phyloP scores from a whole-genome alignment of 1,139 yeast species.

The Zygosaccharomyces sapae region DNA sequence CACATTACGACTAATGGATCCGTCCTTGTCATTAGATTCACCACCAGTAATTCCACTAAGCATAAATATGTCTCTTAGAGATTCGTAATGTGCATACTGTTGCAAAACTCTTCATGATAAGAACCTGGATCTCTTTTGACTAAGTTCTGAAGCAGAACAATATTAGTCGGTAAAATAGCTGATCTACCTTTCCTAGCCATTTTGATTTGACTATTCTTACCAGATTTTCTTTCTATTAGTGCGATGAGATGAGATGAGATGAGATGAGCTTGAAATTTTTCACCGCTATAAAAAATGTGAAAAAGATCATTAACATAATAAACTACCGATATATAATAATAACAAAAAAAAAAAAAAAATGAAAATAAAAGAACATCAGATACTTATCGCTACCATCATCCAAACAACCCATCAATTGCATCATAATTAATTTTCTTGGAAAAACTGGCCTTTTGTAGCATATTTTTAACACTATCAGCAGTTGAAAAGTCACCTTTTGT shows the following conservation, averaged over 20 bases:
- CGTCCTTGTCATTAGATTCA: conserved; percentile 16
- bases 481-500: conserved; percentile 59
- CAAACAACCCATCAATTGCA: conserved; percentile 64
- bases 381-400: conserved; percentile 4
- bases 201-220: conserved; percentile 8
- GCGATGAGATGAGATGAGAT: conserved; percentile 27
- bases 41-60: conserved; percentile 31
- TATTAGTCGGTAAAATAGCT: conserved; percentile 85
- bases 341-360: conserved; percentile 5
- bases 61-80: conserved; percentile 80
- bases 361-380: conserved; percentile 3
- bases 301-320: conserved; percentile 1
- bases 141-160: conserved; percentile 82
- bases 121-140: conserved; percentile 93
- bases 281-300: not conserved
- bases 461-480: conserved; percentile 62
- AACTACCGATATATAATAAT: not conserved
- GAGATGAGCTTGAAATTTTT: conserved; percentile 17
- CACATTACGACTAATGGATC: conserved; percentile 45
- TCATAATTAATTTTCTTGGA: conserved; percentile 86
- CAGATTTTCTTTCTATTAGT: not conserved
- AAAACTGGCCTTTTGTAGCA: conserved; percentile 65
- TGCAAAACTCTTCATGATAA: conserved; percentile 89
- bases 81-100: conserved; percentile 88
- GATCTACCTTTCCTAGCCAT: conserved; percentile 92